A percentile compares a stretch with the other conserved stretches of the same genome.
Conservation (phyloP, 2,329 filamentous ascomycete species). For the Fusarium subglutinans region DNA sequence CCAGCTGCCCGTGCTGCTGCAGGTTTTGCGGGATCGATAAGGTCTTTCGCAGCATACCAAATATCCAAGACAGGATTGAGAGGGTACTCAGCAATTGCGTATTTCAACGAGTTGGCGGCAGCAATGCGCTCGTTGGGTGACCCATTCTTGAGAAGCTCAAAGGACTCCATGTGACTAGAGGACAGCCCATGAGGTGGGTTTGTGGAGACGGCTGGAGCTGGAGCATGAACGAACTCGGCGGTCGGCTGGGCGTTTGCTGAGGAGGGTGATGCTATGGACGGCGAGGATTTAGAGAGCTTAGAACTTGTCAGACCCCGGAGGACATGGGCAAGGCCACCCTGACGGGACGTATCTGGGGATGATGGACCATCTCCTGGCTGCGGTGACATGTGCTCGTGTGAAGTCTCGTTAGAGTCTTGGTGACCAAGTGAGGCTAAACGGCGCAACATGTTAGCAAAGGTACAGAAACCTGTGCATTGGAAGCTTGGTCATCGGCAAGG, state of each 20-base stretch:
- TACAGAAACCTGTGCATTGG: slow-evolving; percentile 32
- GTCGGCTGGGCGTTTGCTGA: slow-evolving; percentile 51
- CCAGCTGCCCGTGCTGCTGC: slow-evolving; percentile 64
- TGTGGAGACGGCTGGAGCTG: slow-evolving; percentile 49
- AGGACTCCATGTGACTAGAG: slow-evolving; percentile 62
- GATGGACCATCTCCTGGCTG: slow-evolving; percentile 65
- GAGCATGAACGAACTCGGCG: slow-evolving; percentile 57
- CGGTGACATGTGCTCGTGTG: slow-evolving; percentile 67
- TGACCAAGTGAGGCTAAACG: slow-evolving; percentile 43
- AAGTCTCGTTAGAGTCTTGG: slow-evolving; percentile 37
- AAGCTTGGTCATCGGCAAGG: slow-evolving; percentile 40
- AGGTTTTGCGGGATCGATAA: slow-evolving; percentile 68
- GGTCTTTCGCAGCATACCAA: slow-evolving; percentile 72
- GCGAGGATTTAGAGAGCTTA: slow-evolving; percentile 62
- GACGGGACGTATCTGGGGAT: slow-evolving; percentile 64
- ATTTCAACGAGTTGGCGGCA: slow-evolving; percentile 66
- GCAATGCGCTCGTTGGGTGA: slow-evolving; percentile 62
- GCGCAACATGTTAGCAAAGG: slow-evolving; percentile 44
- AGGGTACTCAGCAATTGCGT: slow-evolving; percentile 66
- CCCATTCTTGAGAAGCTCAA: slow-evolving; percentile 64
- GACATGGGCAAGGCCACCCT: slow-evolving; percentile 68
- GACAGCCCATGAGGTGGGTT: slow-evolving; percentile 55
- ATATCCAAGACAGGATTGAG: slow-evolving; percentile 68
- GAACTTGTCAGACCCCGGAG: slow-evolving; percentile 69
- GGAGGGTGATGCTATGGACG: slow-evolving; percentile 54